phyloP scores from a whole-genome alignment of 345 rosid species.

The Acer saccharum region DNA sequence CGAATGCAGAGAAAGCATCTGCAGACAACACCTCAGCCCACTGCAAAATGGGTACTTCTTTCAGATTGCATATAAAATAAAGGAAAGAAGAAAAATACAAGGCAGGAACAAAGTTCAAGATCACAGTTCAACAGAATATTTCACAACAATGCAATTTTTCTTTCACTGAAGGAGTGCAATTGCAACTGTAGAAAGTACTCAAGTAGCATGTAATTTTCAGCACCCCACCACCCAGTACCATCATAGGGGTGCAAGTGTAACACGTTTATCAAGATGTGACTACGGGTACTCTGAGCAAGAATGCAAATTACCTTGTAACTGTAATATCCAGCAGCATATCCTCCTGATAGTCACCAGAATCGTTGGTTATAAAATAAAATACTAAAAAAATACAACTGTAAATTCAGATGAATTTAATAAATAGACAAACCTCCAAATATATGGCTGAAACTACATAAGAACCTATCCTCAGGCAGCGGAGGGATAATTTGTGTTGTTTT shows the following conservation, averaged over 20 bases:
- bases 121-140: not conserved
- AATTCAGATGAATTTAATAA: conserved; percentile 6
- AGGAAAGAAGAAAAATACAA: conserved; percentile 7
- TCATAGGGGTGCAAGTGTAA: not conserved
- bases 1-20: conserved; percentile 97
- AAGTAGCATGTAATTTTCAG: not conserved
- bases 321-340: conserved; percentile 96
- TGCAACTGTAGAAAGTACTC: not conserved
- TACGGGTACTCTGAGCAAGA: not conserved
- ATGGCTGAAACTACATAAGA: conserved; percentile 82
- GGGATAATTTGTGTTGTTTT: conserved; percentile 71
- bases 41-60: conserved; percentile 49
- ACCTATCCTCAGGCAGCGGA: conserved; percentile 80
- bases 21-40: conserved; percentile 98
- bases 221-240: not conserved
- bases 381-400: not conserved
- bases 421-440: conserved; percentile 71
- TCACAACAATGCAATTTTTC: not conserved
- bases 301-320: conserved; percentile 76
- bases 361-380: not conserved
- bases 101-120: conserved; percentile 3
- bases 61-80: conserved; percentile 24
- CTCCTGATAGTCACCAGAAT: conserved; percentile 50
- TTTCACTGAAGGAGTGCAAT: not conserved
- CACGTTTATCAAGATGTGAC: not conserved